Conservation (phyloP, 2,329 filamentous ascomycete genomes). For the Diaporthe humulicola region DNA sequence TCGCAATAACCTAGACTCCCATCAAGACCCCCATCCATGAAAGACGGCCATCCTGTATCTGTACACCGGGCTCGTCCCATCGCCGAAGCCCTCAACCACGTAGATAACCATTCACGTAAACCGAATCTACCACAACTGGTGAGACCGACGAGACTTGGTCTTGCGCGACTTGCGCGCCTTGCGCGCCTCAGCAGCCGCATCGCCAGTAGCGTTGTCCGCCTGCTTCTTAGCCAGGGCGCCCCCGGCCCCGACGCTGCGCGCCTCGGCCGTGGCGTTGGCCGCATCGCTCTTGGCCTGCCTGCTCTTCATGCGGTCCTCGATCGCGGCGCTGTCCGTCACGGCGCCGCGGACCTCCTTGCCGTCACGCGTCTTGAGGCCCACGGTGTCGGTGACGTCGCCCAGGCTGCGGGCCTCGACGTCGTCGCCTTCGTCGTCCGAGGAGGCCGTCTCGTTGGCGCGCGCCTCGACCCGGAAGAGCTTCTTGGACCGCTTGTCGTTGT, state of each 20-base stretch:
- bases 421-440: too few relatives aligned
- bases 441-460: not conserved
- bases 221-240: not conserved
- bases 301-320: not conserved
- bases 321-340: not conserved
- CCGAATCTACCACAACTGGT: not conserved
- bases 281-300: not conserved
- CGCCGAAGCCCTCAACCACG: too few relatives aligned
- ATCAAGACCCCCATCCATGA: not conserved
- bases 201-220: not conserved
- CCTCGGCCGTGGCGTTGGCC: not conserved
- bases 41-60: not conserved
- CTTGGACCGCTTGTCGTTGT: slow-evolving; percentile 2
- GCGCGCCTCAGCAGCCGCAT: not conserved
- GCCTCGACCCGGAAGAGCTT: not conserved
- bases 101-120: not conserved
- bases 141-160: not conserved
- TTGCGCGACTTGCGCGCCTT: not conserved
- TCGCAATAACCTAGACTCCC: not conserved
- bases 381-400: not conserved
- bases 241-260: not conserved
- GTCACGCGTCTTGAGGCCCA: slow-evolving; percentile 18
- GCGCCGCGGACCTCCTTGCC: not conserved
- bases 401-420: not conserved
- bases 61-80: not conserved